Evolutionary conservation across 305 asterid species (phyloP).

Genomic region (Plantago coronopus): DNA sequence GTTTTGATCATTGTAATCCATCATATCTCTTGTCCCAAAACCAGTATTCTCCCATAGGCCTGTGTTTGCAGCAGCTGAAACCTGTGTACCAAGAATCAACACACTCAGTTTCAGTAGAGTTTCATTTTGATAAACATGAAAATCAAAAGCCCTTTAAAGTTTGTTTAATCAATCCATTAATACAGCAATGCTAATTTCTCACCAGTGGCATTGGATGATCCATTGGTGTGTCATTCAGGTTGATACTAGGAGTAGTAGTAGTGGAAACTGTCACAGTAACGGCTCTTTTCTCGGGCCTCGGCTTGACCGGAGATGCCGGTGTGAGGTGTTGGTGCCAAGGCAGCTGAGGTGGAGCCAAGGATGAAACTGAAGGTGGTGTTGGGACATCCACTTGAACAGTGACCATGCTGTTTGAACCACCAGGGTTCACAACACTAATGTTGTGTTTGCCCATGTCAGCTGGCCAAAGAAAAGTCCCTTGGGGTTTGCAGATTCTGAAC

Average conservation of each 20-base stretch:
- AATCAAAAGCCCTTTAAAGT: too few species aligned
- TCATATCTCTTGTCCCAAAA: constrained; percentile 18
- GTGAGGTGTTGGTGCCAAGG: constrained; percentile 30
- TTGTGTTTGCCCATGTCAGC: constrained; percentile 51
- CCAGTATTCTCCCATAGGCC: constrained; percentile 6
- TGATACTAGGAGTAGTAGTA: constrained; percentile 4
- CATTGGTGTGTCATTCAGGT: constrained; percentile 1
- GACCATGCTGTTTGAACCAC: constrained; percentile 18
- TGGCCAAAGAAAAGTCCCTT: constrained; percentile 95
- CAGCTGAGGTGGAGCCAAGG: constrained; percentile 54
- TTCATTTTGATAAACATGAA: not conserved
- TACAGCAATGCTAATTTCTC: not conserved
- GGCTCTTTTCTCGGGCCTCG: constrained; percentile 70
- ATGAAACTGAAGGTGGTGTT: constrained; percentile 88
- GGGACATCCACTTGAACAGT: constrained; percentile 73
- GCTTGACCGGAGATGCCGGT: constrained; percentile 65
- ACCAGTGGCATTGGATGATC: constrained; percentile 8
- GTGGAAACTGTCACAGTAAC: constrained; percentile 45
- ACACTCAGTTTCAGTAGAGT: not conserved
- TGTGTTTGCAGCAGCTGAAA: constrained; percentile 10
- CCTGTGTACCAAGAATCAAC: constrained; percentile 22
- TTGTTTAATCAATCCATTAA: too few species aligned
- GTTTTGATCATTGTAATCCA: constrained; percentile 19
- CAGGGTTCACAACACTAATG: constrained; percentile 23
- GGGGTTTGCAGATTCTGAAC: constrained; percentile 91